Base-by-base conservation (phyloP, 2,329 filamentous ascomycete species). In the Boeremia lycopersici region DNA sequence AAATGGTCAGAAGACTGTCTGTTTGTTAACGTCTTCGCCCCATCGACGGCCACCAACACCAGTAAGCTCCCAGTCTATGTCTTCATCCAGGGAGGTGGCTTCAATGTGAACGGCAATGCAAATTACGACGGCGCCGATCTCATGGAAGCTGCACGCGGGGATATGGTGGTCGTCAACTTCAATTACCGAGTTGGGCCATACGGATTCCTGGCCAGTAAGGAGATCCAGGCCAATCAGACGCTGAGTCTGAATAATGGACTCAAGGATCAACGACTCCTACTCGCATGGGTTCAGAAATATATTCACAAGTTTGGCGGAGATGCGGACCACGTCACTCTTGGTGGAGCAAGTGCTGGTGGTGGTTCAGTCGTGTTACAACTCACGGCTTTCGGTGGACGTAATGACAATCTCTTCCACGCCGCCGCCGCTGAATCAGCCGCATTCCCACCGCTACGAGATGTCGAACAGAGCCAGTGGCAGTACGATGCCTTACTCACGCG, bases 51-150 rank as follows among this genome's bases (percentile, higher is more conserved):
- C 4, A 74, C 72, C 7, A 68, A 63, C 9, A 54, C 47, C 2
- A 74, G 69, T 42, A 63, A 60, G 8, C 57, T 76, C 4, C 75
- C 75, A 0, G 75, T 77, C 9, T 77, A 71, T 49, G 67, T 77
- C 45, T 77, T 75, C 61, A 75, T 77, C 12, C 74, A 76, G 50
- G 75, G 74, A 10, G 74, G 74, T 26, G 74, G 74, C 7, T 77
- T 76, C 54, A 73, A 67, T 28, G 35, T 56, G 28, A 74, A 75
- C 30, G 69, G 69, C 28, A 75, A 74, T 28, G 64, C 71, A 13
- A 70, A 76, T 44, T 71, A 71, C 54, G 70, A 77, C 33, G 74
- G 66, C 13, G 64, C 64, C 11, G 56, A 68, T 17, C 58, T 76
- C 10, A 68, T 76, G 19, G 47, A 67, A n/a, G 70, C 70, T 8